These are phyloP conservation scores for Immersiporthe knoxdaviesiana DNA, from an alignment of 2,329 filamentous ascomycete genomes.

Conservation along the genomic window DNA sequence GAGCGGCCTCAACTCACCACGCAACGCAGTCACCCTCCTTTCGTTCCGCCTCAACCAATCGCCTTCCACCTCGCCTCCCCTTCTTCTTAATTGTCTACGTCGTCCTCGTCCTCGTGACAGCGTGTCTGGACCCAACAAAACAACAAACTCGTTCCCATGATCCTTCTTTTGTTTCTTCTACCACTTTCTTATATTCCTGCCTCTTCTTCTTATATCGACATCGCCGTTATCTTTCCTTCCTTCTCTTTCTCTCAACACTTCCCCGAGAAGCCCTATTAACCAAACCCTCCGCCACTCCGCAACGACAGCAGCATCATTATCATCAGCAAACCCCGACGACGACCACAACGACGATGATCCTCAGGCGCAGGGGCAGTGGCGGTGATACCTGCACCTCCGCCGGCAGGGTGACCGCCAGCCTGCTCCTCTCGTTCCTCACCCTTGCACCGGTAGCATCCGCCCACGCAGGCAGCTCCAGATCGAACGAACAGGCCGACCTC, in stretches of 20 bases:
- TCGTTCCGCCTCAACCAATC: background rate
- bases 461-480: conserved; percentile 35
- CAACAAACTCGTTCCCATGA: background rate
- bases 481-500: conserved; percentile 48
- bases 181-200: background rate
- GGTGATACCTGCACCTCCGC: conserved; percentile 54
- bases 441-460: conserved; percentile 49
- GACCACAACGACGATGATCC: conserved; percentile 34
- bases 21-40: background rate
- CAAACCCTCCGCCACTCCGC: background rate
- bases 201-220: background rate
- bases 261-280: background rate
- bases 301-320: background rate
- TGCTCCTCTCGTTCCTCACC: conserved; percentile 70
- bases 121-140: background rate
- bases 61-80: no score
- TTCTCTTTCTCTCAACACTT: background rate
- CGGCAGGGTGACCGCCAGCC: conserved; percentile 63
- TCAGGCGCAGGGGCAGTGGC: conserved; percentile 34
- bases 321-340: background rate
- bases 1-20: background rate
- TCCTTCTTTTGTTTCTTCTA: background rate
- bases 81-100: background rate
- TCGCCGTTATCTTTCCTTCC: background rate
- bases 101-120: background rate